phyloP scores from a whole-genome alignment of 495 filamentous ascomycete genomes.

The Lasiosphaeria miniovina region DNA sequence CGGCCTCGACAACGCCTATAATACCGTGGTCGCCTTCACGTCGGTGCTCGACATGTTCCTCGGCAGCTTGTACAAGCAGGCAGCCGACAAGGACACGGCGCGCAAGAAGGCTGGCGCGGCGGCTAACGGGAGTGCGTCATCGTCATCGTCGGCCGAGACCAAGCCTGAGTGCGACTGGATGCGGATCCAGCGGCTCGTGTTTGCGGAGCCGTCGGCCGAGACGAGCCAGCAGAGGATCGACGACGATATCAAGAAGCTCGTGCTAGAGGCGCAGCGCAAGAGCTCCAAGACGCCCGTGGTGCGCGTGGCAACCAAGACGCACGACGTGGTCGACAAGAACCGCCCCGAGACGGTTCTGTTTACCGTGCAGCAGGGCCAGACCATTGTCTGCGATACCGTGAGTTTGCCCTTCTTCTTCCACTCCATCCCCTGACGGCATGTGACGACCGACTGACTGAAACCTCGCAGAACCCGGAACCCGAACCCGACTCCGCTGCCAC shows the following conservation, averaged over 20 bases:
- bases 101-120: neutral
- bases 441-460: too few species aligned
- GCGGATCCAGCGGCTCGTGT: too few species aligned
- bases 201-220: neutral
- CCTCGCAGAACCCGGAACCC: too few species aligned
- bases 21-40: constrained; percentile 4
- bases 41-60: neutral
- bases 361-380: constrained; percentile 5
- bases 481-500: too few species aligned
- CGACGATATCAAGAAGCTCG: constrained; percentile 4
- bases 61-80: neutral
- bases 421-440: neutral
- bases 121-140: too few species aligned
- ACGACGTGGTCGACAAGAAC: neutral
- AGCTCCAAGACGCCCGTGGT: constrained; percentile 10
- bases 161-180: too few species aligned
- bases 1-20: constrained; percentile 19
- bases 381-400: constrained; percentile 17
- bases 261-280: neutral
- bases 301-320: constrained; percentile 8
- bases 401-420: neutral
- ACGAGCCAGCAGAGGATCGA: neutral
- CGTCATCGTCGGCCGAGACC: too few species aligned
- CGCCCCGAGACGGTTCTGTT: neutral
- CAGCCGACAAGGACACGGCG: neutral